These are phyloP conservation scores for Penicillium vulpinum DNA, from an alignment of 2,329 filamentous ascomycete genomes.

Conservation along the genomic window DNA sequence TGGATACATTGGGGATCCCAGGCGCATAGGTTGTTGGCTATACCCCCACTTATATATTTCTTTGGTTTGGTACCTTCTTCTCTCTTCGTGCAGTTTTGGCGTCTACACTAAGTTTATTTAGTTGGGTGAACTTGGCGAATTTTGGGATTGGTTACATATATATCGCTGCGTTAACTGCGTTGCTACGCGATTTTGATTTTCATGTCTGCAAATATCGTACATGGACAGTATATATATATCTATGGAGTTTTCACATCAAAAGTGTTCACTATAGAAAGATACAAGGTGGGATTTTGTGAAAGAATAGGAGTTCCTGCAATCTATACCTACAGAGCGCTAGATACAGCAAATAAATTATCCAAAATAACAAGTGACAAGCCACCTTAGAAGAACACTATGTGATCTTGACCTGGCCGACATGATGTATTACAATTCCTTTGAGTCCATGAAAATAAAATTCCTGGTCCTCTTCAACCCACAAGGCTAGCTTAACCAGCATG, in stretches of 20 bases:
- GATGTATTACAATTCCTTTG: not conserved
- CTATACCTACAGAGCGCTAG: slow-evolving; percentile 25
- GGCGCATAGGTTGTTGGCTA: slow-evolving; percentile 9
- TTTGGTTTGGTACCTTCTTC: not conserved
- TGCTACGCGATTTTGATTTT: not conserved
- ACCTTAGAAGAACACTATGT: not conserved
- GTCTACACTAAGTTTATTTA: not conserved
- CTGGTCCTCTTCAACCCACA: not conserved
- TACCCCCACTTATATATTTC: not conserved
- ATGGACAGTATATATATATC: not conserved
- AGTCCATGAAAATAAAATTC: not conserved
- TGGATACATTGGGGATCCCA: slow-evolving; percentile 1
- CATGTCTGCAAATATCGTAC: not conserved
- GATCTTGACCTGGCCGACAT: not conserved
- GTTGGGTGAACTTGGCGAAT: not conserved
- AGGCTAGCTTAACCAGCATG: slow-evolving; percentile 68
- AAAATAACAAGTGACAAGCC: not conserved
- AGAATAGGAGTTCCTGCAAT: slow-evolving; percentile 11
- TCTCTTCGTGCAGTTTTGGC: not conserved
- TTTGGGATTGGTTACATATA: not conserved
- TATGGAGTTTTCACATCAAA: not conserved
- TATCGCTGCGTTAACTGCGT: not conserved
- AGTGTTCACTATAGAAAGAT: not conserved
- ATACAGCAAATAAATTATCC: slow-evolving; percentile 16
- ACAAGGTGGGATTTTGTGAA: too few relatives aligned